phyloP scores from a whole-genome alignment of 306 rosid species.

The Cajanus cajan region DNA sequence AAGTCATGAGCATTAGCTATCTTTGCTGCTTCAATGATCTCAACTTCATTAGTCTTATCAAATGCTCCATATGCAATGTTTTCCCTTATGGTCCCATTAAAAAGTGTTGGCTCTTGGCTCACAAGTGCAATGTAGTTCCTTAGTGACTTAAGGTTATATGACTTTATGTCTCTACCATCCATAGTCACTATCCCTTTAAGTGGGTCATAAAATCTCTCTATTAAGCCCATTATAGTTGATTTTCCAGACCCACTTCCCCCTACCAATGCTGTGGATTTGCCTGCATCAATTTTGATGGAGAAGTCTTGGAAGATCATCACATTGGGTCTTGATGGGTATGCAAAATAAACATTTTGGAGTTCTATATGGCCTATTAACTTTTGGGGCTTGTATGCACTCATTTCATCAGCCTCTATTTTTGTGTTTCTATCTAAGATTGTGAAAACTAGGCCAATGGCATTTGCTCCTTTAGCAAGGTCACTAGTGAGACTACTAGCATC shows the following conservation, averaged over 20 bases:
- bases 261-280: background rate
- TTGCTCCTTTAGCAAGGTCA: background rate
- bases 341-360: background rate
- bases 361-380: background rate
- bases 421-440: background rate
- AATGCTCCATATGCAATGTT: background rate
- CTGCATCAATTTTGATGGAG: background rate
- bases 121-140: background rate
- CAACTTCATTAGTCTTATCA: background rate
- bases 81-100: background rate
- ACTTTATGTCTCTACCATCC: background rate
- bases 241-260: background rate
- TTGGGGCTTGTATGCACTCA: background rate
- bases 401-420: background rate
- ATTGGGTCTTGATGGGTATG: background rate
- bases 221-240: background rate
- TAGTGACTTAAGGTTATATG: background rate
- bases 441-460: background rate
- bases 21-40: background rate
- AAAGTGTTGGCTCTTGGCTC: background rate
- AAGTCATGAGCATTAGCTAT: background rate
- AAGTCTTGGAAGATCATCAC: background rate
- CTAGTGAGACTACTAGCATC: background rate
- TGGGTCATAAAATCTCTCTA: background rate
- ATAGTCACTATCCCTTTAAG: background rate